Evolutionary conservation across 2,329 filamentous ascomycete species (phyloP), one percentile per base, ranked within the genome.

Genomic region (Coleophoma crateriformis): DNA sequence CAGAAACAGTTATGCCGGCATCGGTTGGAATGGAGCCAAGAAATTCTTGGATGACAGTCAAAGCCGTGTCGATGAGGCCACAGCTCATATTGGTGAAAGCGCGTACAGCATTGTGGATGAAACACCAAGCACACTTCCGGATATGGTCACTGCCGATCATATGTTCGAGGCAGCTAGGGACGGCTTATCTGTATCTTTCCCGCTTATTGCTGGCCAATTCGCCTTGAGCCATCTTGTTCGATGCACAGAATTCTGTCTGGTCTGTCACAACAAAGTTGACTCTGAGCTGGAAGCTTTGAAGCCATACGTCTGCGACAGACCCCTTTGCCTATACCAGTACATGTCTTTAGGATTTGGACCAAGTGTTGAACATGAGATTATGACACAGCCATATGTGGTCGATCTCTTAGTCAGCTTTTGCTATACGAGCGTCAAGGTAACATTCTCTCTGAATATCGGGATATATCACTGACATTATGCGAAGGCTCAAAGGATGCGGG

Each of bases 371-470:
- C 83, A 91, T 62, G 90, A 96, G 61, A 87, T 96, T 19, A 62
- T 87, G 22, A 79, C 81, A 12, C 87, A 91, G 62, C 88, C 90
- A 2, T 81, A 84, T 49, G 89, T 95, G 1, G 87, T 95, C 12
- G 91, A 96, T 62, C 74, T 96, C 2, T 76, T 96, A 1, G 69
- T 95, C 43, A 91, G 83, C 65, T 88, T 96, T 62, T 91, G 89
- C 64, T 94, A 90, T 46, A 32, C 57, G n/a, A 59, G 57, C 37
- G 63, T 62, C n/a, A 38, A 15, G n/a, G 57, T 60, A 59, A 51
- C 56, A 54, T n/a, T 33, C 13, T 20, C n/a, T 12, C 3, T 8
- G 17, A 13, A 6, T 14, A 15, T 11, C n/a, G 8, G 27, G 7
- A n/a, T 34, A 15, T 32, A 32, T 22, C 33, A 14, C 49, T 54